phyloP scores from a whole-genome alignment of 2,329 filamentous ascomycete genomes.

The Sclerotinia sclerotiorum region DNA sequence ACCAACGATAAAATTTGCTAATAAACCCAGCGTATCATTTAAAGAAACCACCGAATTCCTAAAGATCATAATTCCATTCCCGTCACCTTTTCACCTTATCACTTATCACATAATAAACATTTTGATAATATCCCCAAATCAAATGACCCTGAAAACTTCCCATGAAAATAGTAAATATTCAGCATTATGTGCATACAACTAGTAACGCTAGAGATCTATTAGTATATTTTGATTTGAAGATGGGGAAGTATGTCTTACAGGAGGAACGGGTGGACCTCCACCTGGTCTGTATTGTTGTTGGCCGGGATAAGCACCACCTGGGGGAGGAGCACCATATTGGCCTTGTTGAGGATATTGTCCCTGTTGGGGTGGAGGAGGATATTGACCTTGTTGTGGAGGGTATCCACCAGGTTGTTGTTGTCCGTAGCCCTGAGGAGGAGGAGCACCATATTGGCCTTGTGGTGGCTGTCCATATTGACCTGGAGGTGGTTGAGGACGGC shows the following conservation, averaged over 20 bases:
- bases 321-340: conserved; percentile 21
- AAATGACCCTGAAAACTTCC: not conserved
- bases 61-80: conserved; percentile 6
- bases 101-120: not conserved
- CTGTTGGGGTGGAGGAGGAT: conserved; percentile 33
- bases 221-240: not conserved
- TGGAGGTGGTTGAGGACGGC: conserved; percentile 24
- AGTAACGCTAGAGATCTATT: conserved; percentile 2
- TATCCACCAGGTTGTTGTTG: conserved; percentile 18
- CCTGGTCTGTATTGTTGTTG: conserved; percentile 20
- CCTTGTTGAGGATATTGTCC: conserved; percentile 32
- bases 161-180: not conserved
- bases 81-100: not conserved
- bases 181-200: not conserved
- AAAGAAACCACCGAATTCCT: not conserved
- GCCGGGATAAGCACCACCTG: conserved; percentile 17
- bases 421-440: conserved; percentile 22
- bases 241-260: not conserved
- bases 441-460: conserved; percentile 9
- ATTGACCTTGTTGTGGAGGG: conserved; percentile 15
- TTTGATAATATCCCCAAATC: not conserved
- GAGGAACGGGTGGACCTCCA: conserved; percentile 14
- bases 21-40: not conserved
- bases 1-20: conserved; percentile 4
- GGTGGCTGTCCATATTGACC: conserved; percentile 33